A percentile compares a stretch with the other conserved stretches of the same genome.
phyloP scores from a whole-genome alignment of 129 eudicot genomes.

The Centella asiatica region DNA sequence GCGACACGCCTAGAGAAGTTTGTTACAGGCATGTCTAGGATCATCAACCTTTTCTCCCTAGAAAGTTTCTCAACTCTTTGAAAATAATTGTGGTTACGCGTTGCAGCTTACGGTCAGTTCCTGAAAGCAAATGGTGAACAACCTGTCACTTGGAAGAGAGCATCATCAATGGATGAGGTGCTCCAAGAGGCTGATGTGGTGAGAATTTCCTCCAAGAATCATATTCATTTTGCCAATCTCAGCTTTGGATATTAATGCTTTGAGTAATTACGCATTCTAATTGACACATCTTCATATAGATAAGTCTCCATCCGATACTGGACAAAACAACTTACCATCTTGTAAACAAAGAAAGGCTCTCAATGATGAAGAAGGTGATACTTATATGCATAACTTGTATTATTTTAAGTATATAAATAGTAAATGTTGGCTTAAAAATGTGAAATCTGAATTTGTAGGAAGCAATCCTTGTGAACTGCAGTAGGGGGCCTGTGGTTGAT shows the following conservation, averaged over 20 bases:
- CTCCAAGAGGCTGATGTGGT: constrained; percentile 90
- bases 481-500: constrained; percentile 95
- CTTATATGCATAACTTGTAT: background rate
- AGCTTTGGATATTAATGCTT: background rate
- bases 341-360: constrained; percentile 84
- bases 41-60: background rate
- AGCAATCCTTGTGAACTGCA: constrained; percentile 90
- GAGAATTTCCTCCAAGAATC: constrained; percentile 10
- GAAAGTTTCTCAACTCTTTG: background rate
- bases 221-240: background rate
- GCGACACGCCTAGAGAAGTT: constrained; percentile 94
- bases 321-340: constrained; percentile 99
- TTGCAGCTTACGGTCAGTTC: constrained; percentile 95
- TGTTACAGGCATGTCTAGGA: constrained; percentile 69
- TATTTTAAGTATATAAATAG: background rate
- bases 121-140: constrained; percentile 91
- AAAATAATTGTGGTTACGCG: background rate
- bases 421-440: constrained; percentile 3
- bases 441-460: constrained; percentile 37
- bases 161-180: constrained; percentile 90
- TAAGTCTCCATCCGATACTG: constrained; percentile 93
- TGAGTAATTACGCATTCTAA: background rate
- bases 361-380: constrained; percentile 84
- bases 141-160: constrained; percentile 96
- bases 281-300: constrained; percentile 36